A percentile compares a stretch with the other conserved stretches of the same genome.
These are phyloP conservation scores for Tuber microsphaerosporum DNA, from an alignment of 495 filamentous ascomycete genomes.

Conservation along the genomic window DNA sequence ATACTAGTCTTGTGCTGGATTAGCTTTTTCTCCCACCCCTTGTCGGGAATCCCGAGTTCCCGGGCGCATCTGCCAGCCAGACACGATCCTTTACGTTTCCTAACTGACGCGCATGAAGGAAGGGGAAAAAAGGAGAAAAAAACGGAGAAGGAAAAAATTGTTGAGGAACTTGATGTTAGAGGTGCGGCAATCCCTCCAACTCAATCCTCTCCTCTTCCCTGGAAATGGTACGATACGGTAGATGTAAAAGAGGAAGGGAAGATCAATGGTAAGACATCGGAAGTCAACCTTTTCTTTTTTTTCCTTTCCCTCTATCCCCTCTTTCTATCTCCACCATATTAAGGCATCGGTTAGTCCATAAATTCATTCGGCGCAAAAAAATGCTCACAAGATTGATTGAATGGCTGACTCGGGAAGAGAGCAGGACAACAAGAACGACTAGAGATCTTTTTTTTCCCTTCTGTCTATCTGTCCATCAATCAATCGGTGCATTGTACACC, in stretches of 20 bases:
- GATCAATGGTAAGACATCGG: not conserved
- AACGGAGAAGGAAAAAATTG: not conserved
- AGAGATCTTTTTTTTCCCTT: not conserved
- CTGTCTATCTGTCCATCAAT: not conserved
- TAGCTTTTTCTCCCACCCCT: not conserved
- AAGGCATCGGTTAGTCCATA: not conserved
- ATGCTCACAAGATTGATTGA: not conserved
- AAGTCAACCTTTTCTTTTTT: not conserved
- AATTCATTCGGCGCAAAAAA: not conserved
- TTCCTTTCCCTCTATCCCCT: not conserved
- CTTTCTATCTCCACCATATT: not conserved
- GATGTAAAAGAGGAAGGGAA: not conserved
- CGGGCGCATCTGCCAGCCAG: slow-evolving; percentile 12
- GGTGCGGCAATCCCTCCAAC: not conserved
- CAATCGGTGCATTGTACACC: not conserved
- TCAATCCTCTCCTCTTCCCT: not conserved
- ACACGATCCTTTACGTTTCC: not conserved
- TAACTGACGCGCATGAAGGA: slow-evolving; percentile 8
- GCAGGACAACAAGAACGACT: no score
- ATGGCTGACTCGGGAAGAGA: no score
- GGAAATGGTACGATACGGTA: not conserved
- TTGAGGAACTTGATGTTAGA: not conserved
- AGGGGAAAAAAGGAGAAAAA: not conserved
- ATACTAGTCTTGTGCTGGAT: not conserved
- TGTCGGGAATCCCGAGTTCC: slow-evolving; percentile 17